Evolutionary conservation across 768 basidiomycete genomes (phyloP).

Genomic region (Naematelia encephala): DNA sequence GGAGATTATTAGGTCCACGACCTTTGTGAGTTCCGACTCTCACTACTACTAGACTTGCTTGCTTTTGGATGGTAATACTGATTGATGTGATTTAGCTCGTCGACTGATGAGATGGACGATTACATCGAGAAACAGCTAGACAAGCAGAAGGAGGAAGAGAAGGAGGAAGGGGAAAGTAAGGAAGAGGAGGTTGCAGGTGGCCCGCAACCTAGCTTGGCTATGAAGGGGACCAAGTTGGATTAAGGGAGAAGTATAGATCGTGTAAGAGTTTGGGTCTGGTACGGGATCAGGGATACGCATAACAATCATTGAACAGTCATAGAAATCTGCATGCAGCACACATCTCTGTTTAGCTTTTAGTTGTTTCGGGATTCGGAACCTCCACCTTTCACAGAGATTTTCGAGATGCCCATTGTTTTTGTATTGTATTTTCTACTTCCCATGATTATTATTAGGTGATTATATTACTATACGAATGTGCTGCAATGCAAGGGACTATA

Average conservation of each 20-base stretch:
- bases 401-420: no score
- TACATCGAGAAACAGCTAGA: constrained; percentile 67
- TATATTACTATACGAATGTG: neutral
- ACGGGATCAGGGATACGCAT: neutral
- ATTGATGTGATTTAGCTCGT: constrained; percentile 69
- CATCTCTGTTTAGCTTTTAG: neutral
- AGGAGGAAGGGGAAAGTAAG: constrained; percentile 14
- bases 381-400: no score
- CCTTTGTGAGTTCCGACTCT: constrained; percentile 40
- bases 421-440: no score
- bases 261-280: neutral
- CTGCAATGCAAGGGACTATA: neutral
- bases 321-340: neutral
- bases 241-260: neutral
- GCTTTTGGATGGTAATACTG: constrained; percentile 63
- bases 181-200: constrained; percentile 8
- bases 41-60: no score
- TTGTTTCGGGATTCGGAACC: no score
- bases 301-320: neutral
- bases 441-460: no score
- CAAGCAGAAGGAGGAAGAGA: constrained; percentile 32
- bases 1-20: constrained; percentile 34
- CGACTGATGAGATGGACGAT: constrained; percentile 90
- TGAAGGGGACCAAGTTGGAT: constrained; percentile 12
- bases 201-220: constrained; percentile 12